Evolutionary conservation across 495 filamentous ascomycete species (phyloP), one percentile per base, ranked within the genome.

Genomic region (Penicillium chermesinum): DNA sequence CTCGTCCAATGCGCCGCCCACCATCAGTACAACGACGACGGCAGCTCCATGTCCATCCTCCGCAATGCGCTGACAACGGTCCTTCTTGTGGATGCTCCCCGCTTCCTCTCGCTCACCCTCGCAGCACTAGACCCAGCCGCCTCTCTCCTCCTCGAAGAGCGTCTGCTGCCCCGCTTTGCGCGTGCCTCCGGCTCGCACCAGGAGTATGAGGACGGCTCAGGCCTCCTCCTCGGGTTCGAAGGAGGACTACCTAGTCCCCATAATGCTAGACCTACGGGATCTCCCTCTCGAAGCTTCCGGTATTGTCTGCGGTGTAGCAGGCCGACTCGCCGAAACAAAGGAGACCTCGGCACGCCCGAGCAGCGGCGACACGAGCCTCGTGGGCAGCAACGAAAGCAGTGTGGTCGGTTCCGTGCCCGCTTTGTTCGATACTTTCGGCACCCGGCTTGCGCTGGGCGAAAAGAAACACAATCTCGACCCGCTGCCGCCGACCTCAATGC

Each of bases 271-370:
- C 54, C 73, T 98, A 41, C 78, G 78, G 16, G 81, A 83, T 21
- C 73, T 97, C 2, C 88, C 91, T 1, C 75, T 90, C 17, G 91
- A 96, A 64, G 89, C 88, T 3, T 95, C 89, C 1, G 93, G 93
- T 27, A 95, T 96, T 44, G 88, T 96, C 30, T 95, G 89, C 55
- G 91, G 91, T 7, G 87, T 96, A 15, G 91, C 91, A 1, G 86
- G 88, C 12, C 79, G 79, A 50, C 73, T 95, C 34, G 86, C 88
- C 1, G 78, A 80, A 16, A 78, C 71, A 15, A 67, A 67, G 12
- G 57, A 68, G 16, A 33, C 16, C n/a, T 48, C 54, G 3, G 38
- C 41, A 16, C 53, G 53, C n/a, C 44, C 44, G n/a, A 38, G 34
- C 19, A 53, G 36, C 40, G 52, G 45, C 20, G 46, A 54, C 7